Evolutionary conservation across 2,329 filamentous ascomycete species (phyloP).

Genomic region (Pseudogymnoascus sp.): DNA sequence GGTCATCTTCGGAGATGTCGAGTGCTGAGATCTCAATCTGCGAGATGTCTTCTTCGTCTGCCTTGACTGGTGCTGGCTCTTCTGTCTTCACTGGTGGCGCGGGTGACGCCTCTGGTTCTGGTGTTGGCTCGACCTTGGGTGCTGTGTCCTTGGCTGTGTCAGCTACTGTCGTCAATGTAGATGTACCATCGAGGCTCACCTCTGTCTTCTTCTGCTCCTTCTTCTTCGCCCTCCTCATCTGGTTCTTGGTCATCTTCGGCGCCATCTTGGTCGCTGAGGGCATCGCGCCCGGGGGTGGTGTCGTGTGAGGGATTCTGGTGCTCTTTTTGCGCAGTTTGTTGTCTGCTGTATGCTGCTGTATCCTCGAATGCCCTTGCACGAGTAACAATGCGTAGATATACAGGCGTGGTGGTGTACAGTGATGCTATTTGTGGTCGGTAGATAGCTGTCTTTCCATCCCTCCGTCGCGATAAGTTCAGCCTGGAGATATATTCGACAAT

Average conservation of each 20-base stretch:
- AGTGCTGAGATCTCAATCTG: conserved; percentile 38
- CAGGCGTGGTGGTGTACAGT: neutral
- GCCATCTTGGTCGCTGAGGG: conserved; percentile 27
- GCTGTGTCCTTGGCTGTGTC: conserved; percentile 15
- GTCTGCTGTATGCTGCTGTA: neutral
- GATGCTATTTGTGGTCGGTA: neutral
- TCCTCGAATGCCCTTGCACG: neutral
- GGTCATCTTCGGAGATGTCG: conserved; percentile 57
- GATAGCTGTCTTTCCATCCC: neutral
- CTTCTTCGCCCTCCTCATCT: conserved; percentile 85
- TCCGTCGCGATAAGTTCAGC: neutral
- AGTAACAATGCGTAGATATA: neutral
- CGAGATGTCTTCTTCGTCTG: conserved; percentile 26
- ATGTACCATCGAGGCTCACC: conserved; percentile 29
- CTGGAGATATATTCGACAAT: conserved; percentile 5
- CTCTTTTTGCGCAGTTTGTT: neutral
- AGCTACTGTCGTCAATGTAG: neutral
- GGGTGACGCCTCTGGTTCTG: conserved; percentile 19
- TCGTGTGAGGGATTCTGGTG: neutral
- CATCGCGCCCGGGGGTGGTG: conserved; percentile 14
- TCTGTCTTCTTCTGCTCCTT: conserved; percentile 76
- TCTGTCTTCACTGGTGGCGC: conserved; percentile 25
- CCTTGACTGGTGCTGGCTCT: conserved; percentile 29
- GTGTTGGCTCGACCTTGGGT: conserved; percentile 27
- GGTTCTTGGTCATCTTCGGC: conserved; percentile 70